phyloP scores from a whole-genome alignment of 768 basidiomycete species.

The Boletus reticulatus region DNA sequence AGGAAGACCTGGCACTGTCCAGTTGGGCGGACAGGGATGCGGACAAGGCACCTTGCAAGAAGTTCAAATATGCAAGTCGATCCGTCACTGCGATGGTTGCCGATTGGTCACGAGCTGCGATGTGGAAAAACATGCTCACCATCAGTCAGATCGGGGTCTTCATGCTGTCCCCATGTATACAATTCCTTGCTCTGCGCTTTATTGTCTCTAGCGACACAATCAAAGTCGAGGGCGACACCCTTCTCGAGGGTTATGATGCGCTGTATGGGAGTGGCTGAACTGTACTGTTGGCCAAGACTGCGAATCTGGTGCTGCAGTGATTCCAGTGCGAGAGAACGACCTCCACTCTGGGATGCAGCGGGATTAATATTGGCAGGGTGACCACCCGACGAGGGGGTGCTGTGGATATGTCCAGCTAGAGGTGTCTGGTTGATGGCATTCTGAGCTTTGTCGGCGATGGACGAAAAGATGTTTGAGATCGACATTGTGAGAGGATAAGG shows the following conservation, averaged over 20 bases:
- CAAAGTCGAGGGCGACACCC: constrained; percentile 73
- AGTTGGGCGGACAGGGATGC: constrained; percentile 58
- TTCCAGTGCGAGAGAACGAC: constrained; percentile 57
- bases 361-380: constrained; percentile 41
- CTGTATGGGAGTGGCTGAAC: constrained; percentile 64
- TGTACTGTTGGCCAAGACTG: constrained; percentile 72
- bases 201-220: constrained; percentile 60
- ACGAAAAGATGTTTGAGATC: constrained; percentile 59
- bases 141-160: constrained; percentile 73
- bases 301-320: constrained; percentile 72
- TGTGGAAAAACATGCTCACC: constrained; percentile 39
- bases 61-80: constrained; percentile 79
- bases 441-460: constrained; percentile 77
- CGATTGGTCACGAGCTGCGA: not conserved
- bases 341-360: constrained; percentile 36
- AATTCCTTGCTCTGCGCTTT: constrained; percentile 81
- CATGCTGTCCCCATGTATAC: constrained; percentile 79
- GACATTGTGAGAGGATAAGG: constrained; percentile 41
- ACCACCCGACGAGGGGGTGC: constrained; percentile 22
- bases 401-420: constrained; percentile 50
- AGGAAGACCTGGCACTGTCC: constrained; percentile 58
- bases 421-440: constrained; percentile 62
- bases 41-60: constrained; percentile 67
- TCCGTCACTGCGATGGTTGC: constrained; percentile 56
- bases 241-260: constrained; percentile 79